phyloP scores from a whole-genome alignment of 176 grass and related monocot species.

The Avena insularis region DNA sequence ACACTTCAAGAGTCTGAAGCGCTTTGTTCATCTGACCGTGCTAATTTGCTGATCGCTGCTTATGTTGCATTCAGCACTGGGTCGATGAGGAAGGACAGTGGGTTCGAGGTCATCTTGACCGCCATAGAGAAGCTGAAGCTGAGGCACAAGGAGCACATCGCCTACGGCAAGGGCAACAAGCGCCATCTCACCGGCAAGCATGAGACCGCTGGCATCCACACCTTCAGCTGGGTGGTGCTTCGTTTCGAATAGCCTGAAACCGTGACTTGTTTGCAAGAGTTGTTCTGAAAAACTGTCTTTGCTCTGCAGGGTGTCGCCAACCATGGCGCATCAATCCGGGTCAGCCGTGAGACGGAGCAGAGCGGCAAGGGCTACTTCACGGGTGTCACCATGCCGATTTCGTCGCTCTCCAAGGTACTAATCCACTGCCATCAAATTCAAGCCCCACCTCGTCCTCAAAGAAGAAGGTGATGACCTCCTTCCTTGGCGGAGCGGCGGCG shows the following conservation, averaged over 20 bases:
- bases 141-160: slow-evolving; percentile 88
- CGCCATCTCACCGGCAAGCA: slow-evolving; percentile 92
- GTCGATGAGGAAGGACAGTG: slow-evolving; percentile 91
- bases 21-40: background rate
- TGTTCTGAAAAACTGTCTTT: background rate
- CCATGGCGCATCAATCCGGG: slow-evolving; percentile 89
- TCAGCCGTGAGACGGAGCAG: slow-evolving; percentile 87
- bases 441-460: too few relatives aligned
- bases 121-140: slow-evolving; percentile 81
- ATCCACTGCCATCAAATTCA: too few relatives aligned
- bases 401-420: too few relatives aligned
- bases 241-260: background rate
- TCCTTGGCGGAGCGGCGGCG: too few relatives aligned
- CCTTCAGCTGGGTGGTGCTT: slow-evolving; percentile 78
- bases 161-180: slow-evolving; percentile 93
- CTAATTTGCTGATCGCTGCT: background rate
- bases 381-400: too few relatives aligned
- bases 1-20: background rate
- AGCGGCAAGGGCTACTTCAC: slow-evolving; percentile 95
- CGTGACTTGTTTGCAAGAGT: background rate
- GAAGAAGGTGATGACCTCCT: too few relatives aligned
- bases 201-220: slow-evolving; percentile 95
- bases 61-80: slow-evolving; percentile 64
- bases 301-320: slow-evolving; percentile 81
- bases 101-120: slow-evolving; percentile 75